Base-by-base conservation (phyloP, 805 yeast genomes). In the Starmerella geochares region DNA sequence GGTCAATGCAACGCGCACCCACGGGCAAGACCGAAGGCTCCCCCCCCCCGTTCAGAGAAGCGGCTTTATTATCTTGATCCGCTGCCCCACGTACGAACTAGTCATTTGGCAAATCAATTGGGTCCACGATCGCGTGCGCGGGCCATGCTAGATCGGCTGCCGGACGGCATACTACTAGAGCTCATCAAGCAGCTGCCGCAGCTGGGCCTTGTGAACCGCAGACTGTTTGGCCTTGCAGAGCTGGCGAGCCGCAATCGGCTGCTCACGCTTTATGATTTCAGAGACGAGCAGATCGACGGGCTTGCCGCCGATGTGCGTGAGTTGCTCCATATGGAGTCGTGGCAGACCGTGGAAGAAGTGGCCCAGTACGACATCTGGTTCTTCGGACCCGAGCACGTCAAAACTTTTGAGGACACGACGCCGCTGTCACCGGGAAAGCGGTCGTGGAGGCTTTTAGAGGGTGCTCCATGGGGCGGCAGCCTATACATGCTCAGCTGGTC, bases 281-380 rank as follows among this genome's bases (percentile, higher is more conserved):
- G 35, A 16, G 48, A 49, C 36, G 41, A 47, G 28, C 50, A 52
- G 21, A 37, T 50, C 11, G 58, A 55, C 23, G 54, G 37, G 23
- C 47, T 57, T 27, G 55, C 53, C 10, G 47, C 24, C 2, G 58
- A 54, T 17, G 44, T 54, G 31, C 36, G 44, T 2, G 36, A 48
- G 19, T 32, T 52, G 5, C 49, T 54, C n/a, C 53, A 52, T 9
- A 36, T 55, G 25, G 38, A 48, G 14, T 52, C 56, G n/a, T 57
- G 59, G 59, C 49, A 38, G 4, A 49, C 50, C 4, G 50, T 50
- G n/a, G 56, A 57, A 19, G 47, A 41, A 11, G 51, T 57, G 2
- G 51, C 56, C 4, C 36, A 48, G 24, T 45, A 49, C 27, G 59
- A 57, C 41, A 49, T 51, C 38, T 57, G 60, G 60, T 54, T 57